These are phyloP conservation scores for Umbelopsis isabellina DNA, from an alignment of 192 early-diverging fungal species.

Conservation along the genomic window DNA sequence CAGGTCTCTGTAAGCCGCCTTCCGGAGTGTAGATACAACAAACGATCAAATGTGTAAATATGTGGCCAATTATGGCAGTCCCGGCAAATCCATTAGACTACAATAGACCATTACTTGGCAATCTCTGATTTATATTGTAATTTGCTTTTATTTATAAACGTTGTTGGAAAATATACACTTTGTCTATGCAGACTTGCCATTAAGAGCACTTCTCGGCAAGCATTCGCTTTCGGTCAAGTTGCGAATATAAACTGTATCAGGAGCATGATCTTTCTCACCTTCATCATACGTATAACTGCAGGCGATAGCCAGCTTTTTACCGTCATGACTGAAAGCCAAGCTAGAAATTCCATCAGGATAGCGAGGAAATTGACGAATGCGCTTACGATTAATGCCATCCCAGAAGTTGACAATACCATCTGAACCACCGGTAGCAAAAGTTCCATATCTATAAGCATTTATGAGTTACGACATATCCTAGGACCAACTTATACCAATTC, in stretches of 20 bases:
- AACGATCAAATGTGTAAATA: too few relatives aligned
- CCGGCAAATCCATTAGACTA: too few relatives aligned
- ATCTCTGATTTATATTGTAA: too few relatives aligned
- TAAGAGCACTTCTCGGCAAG: conserved; percentile 17
- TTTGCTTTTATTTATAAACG: too few relatives aligned
- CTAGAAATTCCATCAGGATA: conserved; percentile 84
- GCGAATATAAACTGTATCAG: conserved; percentile 79
- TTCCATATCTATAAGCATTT: conserved; percentile 65
- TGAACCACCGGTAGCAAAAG: conserved; percentile 95
- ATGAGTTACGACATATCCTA: background rate
- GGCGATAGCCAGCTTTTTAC: conserved; percentile 80
- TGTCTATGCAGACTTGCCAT: conserved; percentile 17
- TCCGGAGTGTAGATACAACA: background rate
- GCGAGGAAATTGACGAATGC: conserved; percentile 77
- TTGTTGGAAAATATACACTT: too few relatives aligned
- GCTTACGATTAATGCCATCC: conserved; percentile 91
- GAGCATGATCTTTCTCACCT: conserved; percentile 85
- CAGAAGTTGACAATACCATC: conserved; percentile 92
- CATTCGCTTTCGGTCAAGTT: conserved; percentile 68
- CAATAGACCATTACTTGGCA: too few relatives aligned
- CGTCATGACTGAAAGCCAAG: conserved; percentile 82
- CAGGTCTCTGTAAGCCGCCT: background rate
- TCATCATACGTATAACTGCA: conserved; percentile 95
- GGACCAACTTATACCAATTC: conserved; percentile 11
- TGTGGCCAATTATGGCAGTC: too few relatives aligned